These are phyloP conservation scores for Quercus mongolica DNA, from an alignment of 306 rosid species.

Conservation along the genomic window DNA sequence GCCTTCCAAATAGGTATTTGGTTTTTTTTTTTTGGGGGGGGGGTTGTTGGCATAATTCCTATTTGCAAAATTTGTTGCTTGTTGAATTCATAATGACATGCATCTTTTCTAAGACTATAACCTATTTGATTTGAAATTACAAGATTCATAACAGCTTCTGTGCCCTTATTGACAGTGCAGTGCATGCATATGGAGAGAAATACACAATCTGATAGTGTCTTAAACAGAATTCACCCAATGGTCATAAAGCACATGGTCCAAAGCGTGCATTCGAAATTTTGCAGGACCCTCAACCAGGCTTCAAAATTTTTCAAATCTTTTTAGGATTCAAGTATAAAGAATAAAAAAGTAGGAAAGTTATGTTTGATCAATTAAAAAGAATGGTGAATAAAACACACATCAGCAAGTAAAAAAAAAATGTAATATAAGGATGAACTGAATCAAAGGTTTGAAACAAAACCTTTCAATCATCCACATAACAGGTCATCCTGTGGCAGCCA, in stretches of 20 bases:
- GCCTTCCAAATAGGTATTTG: background rate
- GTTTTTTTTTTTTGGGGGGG: no score
- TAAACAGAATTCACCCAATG: background rate
- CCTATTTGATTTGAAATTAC: background rate
- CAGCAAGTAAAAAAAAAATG: constrained; percentile 21
- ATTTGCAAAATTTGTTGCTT: background rate
- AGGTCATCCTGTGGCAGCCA: constrained; percentile 43
- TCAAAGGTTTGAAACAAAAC: constrained; percentile 29
- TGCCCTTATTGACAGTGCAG: background rate
- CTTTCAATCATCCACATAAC: constrained; percentile 34
- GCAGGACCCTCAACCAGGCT: background rate
- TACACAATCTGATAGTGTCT: background rate
- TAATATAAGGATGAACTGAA: constrained; percentile 17
- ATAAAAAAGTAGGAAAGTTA: background rate
- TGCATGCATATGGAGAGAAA: background rate
- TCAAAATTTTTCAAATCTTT: background rate
- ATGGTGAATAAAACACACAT: constrained; percentile 21
- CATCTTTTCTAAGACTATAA: background rate
- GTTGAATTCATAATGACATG: background rate
- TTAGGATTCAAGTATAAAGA: background rate
- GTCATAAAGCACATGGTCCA: background rate
- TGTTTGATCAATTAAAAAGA: constrained; percentile 7
- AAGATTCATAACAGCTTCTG: background rate
- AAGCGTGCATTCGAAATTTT: background rate
- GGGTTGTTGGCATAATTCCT: background rate